phyloP scores from a whole-genome alignment of 805 yeast species.

The Cyberlindnera subsufficiens region DNA sequence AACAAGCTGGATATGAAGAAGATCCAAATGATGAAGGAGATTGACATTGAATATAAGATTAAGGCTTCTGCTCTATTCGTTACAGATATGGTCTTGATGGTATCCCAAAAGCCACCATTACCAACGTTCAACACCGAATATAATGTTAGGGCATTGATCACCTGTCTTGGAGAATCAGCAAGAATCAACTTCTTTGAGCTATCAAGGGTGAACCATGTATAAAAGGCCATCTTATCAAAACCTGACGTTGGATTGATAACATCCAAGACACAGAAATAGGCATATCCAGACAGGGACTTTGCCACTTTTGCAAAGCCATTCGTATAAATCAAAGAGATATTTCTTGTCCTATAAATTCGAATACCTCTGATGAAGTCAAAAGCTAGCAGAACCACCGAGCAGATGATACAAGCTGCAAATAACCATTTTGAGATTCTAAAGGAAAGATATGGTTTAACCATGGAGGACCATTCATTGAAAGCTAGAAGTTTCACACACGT shows the following conservation, averaged over 20 bases:
- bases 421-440: constrained; percentile 58
- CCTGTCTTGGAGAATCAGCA: constrained; percentile 86
- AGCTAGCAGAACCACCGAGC: constrained; percentile 52
- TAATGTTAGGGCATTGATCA: constrained; percentile 71
- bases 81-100: constrained; percentile 52
- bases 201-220: constrained; percentile 58
- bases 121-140: constrained; percentile 37
- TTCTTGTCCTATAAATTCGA: constrained; percentile 49
- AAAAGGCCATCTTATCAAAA: constrained; percentile 64
- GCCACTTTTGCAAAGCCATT: constrained; percentile 55
- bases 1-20: constrained; percentile 53
- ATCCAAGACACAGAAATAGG: constrained; percentile 67
- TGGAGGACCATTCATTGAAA: constrained; percentile 61
- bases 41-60: constrained; percentile 68
- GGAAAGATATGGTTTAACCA: constrained; percentile 42
- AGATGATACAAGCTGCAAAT: constrained; percentile 75
- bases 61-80: constrained; percentile 61
- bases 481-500: constrained; percentile 73
- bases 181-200: constrained; percentile 55
- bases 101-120: constrained; percentile 27
- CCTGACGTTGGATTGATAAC: constrained; percentile 59
- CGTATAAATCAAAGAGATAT: constrained; percentile 66
- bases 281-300: constrained; percentile 53
- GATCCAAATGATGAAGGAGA: constrained; percentile 70
- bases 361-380: constrained; percentile 57